phyloP scores from a whole-genome alignment of 2,329 filamentous ascomycete species.

The Xylariaceae sp. region DNA sequence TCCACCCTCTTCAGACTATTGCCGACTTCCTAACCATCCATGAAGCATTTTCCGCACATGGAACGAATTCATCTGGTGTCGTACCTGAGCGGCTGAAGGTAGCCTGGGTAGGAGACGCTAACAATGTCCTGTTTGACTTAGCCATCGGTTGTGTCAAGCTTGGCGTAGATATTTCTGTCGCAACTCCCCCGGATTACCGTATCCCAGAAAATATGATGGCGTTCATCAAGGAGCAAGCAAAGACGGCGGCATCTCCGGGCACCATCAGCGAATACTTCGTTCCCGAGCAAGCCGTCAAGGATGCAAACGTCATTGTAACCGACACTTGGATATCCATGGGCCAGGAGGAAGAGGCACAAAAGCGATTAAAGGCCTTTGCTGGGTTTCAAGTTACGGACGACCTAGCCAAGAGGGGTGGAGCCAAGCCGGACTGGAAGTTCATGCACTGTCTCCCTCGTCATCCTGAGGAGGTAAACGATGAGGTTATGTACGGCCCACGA shows the following conservation, averaged over 20 bases:
- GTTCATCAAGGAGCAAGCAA: constrained; percentile 70
- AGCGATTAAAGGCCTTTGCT: constrained; percentile 79
- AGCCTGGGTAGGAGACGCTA: constrained; percentile 95
- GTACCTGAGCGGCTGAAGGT: constrained; percentile 86
- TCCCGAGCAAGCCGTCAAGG: constrained; percentile 84
- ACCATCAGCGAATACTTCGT: constrained; percentile 76
- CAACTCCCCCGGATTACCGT: constrained; percentile 82
- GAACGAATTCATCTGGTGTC: constrained; percentile 52
- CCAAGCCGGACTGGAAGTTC: constrained; percentile 91
- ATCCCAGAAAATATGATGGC: constrained; percentile 78
- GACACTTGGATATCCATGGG: constrained; percentile 99
- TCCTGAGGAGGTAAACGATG: constrained; percentile 89
- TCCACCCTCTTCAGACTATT: constrained; percentile 92
- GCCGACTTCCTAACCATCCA: constrained; percentile 92
- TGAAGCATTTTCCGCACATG: constrained; percentile 69
- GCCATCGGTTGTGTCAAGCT: constrained; percentile 87
- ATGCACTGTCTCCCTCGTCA: constrained; percentile 98
- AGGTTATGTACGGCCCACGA: constrained; percentile 87
- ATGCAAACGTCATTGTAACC: constrained; percentile 89
- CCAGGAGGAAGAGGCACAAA: constrained; percentile 83
- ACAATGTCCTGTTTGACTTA: constrained; percentile 95
- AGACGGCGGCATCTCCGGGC: constrained; percentile 64
- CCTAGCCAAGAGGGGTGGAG: constrained; percentile 81
- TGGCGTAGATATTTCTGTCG: constrained; percentile 85
- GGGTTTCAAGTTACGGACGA: constrained; percentile 93